Evolutionary conservation across 2,329 filamentous ascomycete species (phyloP), one percentile per base, ranked within the genome.

Genomic region (Mycosphaerella arachidis): DNA sequence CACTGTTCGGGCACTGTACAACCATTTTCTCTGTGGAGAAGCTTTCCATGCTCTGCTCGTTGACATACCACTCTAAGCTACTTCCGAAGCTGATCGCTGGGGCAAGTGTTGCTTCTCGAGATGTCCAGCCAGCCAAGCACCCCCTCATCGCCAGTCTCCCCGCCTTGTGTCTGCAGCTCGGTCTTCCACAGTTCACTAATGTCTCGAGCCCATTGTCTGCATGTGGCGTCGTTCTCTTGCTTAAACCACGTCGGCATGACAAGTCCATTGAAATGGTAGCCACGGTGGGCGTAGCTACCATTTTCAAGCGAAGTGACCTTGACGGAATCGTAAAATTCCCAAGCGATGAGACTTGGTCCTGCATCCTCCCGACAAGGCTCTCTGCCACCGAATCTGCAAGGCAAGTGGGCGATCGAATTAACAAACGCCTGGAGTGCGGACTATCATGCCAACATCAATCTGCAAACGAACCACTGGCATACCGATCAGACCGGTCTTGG

Each of bases 401-500:
- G 84, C 0, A 75, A 77, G 18, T 86, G 84, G 84, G 79, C 77
- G 4, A 77, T 81, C 48, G 69, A 74, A 0, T 67, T 81, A 2
- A 64, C 65, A 0, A 73, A 77, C 4, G 76, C 78, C 0, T 84
- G 84, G 84, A 76, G 78, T 12, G 78, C 75, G 2, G 82, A 86
- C 64, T 86, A 84, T 58, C 82, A 84, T 55, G 75, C 78, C 43
- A 82, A 86, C 61, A 85, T 86, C 66, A 86, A 86, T 58, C 58
- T 85, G 0, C 81, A 86, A 63, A 86, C 85, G 84, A 86, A 85
- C 60, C 79, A 85, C 64, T 86, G 84, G 83, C 74, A 73, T 1
- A 77, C 79, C 2, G 81, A 84, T 35, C 77, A 82, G 55, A 83
- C 81, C 0, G 82, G 82, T 0, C 71, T 85, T 0, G 76, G 75